Percentiles rank a stretch among this genome's conserved stretches.
Evolutionary conservation across 2,329 filamentous ascomycete genomes (phyloP).

Genomic region (Paracorniculantispora psalliotae): DNA sequence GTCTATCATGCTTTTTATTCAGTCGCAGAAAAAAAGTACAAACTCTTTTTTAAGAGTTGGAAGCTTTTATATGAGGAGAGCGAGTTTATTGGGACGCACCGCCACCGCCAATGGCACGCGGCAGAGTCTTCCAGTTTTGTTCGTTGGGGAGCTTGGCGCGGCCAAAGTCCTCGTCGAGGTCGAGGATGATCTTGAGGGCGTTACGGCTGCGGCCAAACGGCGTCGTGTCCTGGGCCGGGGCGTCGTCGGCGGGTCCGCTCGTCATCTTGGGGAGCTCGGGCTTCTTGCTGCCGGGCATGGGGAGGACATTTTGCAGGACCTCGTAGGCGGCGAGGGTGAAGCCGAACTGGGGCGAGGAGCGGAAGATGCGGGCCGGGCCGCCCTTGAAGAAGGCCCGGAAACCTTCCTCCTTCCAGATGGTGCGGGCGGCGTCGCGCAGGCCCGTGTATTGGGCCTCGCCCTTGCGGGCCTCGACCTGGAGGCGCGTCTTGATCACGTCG

Average conservation of each 20-base stretch:
- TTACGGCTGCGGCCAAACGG: conserved; percentile 67
- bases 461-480: conserved; percentile 96
- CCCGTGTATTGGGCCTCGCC: conserved; percentile 85
- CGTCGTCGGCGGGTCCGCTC: conserved; percentile 58
- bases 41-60: neutral
- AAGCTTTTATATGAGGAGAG: neutral
- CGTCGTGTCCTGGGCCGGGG: conserved; percentile 34
- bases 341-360: conserved; percentile 94
- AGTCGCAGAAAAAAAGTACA: neutral
- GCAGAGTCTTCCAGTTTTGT: conserved; percentile 49
- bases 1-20: neutral
- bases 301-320: conserved; percentile 74
- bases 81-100: conserved; percentile 16
- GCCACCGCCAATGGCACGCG: conserved; percentile 42
- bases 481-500: conserved; percentile 97
- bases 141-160: conserved; percentile 57
- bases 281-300: conserved; percentile 64
- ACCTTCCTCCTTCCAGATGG: conserved; percentile 84
- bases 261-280: conserved; percentile 48
- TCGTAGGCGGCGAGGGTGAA: conserved; percentile 97
- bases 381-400: conserved; percentile 98
- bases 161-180: conserved; percentile 91
- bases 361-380: conserved; percentile 87
- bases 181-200: conserved; percentile 90
- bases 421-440: conserved; percentile 77